Percentiles rank a stretch among this genome's conserved stretches.
These are phyloP conservation scores for Salvia hispanica DNA, from an alignment of 257 asterid species.

Conservation along the genomic window DNA sequence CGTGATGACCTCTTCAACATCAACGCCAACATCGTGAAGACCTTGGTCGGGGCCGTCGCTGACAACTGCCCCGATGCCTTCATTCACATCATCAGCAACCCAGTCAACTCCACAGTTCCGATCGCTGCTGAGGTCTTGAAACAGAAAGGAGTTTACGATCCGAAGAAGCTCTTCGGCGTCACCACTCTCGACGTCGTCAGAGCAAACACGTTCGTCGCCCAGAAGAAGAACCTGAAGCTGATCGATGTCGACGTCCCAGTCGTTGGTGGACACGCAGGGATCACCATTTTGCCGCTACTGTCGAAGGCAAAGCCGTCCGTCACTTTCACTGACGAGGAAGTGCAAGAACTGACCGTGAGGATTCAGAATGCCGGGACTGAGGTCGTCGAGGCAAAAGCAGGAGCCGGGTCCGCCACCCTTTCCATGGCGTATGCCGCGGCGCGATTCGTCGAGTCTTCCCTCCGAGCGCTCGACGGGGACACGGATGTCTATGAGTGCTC, in stretches of 20 bases:
- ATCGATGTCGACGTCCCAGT: conserved; percentile 87
- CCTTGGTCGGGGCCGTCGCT: conserved; percentile 72
- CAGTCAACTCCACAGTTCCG: conserved; percentile 85
- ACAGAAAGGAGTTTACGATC: conserved; percentile 70
- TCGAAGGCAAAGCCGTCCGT: conserved; percentile 74
- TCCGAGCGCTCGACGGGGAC: conserved; percentile 85
- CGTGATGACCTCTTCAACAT: conserved; percentile 88
- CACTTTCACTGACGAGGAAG: conserved; percentile 63
- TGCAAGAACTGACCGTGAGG: conserved; percentile 64
- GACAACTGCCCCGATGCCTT: conserved; percentile 84
- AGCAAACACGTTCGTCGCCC: conserved; percentile 78
- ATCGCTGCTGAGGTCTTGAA: conserved; percentile 86
- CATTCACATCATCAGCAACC: conserved; percentile 84
- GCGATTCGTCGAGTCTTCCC: conserved; percentile 81
- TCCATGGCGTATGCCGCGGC: conserved; percentile 97
- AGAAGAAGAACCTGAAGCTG: conserved; percentile 73
- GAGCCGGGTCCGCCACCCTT: conserved; percentile 92
- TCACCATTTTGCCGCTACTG: conserved; percentile 73
- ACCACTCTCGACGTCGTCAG: conserved; percentile 85
- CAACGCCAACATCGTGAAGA: conserved; percentile 76
- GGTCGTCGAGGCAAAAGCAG: conserved; percentile 93
- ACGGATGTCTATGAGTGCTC: conserved; percentile 77
- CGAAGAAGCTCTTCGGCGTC: conserved; percentile 81
- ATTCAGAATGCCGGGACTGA: conserved; percentile 91
- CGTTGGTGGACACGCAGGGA: conserved; percentile 83